These are phyloP conservation scores for Cryphonectria parasitica DNA, from an alignment of 2,329 filamentous ascomycete genomes.

Conservation along the genomic window DNA sequence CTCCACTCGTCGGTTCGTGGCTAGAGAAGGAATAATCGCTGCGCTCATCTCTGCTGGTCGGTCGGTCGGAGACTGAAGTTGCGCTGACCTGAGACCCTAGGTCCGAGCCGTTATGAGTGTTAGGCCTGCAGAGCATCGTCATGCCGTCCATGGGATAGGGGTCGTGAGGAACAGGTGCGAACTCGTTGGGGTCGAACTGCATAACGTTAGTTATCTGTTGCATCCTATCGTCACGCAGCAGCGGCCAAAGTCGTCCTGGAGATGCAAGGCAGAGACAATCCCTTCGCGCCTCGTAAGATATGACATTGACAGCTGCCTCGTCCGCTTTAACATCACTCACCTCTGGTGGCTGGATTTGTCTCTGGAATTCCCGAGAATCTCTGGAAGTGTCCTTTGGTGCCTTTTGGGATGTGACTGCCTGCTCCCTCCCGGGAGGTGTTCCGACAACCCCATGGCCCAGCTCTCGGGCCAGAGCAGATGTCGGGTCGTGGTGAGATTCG, in stretches of 20 bases:
- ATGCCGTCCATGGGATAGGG: slow-evolving; percentile 94
- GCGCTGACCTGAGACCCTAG: slow-evolving; percentile 46
- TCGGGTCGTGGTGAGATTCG: slow-evolving; percentile 88
- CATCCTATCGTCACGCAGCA: slow-evolving; percentile 22
- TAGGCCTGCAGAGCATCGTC: slow-evolving; percentile 92
- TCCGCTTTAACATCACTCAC: slow-evolving; percentile 24
- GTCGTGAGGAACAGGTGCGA: slow-evolving; percentile 80
- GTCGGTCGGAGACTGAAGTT: slow-evolving; percentile 63
- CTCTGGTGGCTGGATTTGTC: slow-evolving; percentile 24
- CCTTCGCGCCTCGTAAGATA: too few relatives aligned
- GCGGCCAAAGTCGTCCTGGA: too few relatives aligned
- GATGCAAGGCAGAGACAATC: too few relatives aligned
- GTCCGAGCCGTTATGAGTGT: slow-evolving; percentile 66
- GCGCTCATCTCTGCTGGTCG: slow-evolving; percentile 83
- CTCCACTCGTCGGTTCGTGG: slow-evolving; percentile 75
- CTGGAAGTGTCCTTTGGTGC: slow-evolving; percentile 29
- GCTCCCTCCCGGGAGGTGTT: slow-evolving; percentile 53
- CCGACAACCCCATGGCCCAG: slow-evolving; percentile 61
- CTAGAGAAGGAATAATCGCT: slow-evolving; percentile 93
- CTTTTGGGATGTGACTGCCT: slow-evolving; percentile 58
- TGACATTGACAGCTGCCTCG: slow-evolving; percentile 20
- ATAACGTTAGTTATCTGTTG: slow-evolving; percentile 34
- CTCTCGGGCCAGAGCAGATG: slow-evolving; percentile 72
- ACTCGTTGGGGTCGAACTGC: slow-evolving; percentile 60
- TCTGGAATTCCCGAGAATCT: slow-evolving; percentile 21